phyloP scores from a whole-genome alignment of 768 basidiomycete species.

The Boletus rubropictus region DNA sequence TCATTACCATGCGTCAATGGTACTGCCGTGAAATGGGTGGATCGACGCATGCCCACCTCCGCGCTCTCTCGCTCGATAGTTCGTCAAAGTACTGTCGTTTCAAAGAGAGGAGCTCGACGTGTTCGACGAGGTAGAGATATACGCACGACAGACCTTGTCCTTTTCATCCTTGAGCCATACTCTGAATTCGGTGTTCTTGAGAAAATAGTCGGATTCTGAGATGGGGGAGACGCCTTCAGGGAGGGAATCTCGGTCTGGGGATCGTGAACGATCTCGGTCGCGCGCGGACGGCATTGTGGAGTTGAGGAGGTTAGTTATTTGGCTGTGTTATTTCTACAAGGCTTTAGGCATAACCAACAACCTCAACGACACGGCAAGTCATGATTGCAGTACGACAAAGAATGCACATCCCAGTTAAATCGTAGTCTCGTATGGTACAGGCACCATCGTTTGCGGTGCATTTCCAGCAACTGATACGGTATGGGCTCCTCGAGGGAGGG shows the following conservation, averaged over 20 bases:
- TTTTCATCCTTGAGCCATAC: slow-evolving; percentile 78
- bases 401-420: slow-evolving; percentile 50
- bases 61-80: slow-evolving; percentile 10
- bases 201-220: slow-evolving; percentile 81
- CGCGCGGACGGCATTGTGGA: slow-evolving; percentile 9
- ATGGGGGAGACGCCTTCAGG: slow-evolving; percentile 59
- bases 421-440: slow-evolving; percentile 92
- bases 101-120: slow-evolving; percentile 2
- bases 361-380: not conserved
- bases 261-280: slow-evolving; percentile 32
- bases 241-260: slow-evolving; percentile 43
- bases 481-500: slow-evolving; percentile 72
- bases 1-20: slow-evolving; percentile 29
- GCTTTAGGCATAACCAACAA: not conserved
- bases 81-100: slow-evolving; percentile 52
- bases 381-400: slow-evolving; percentile 18
- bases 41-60: not conserved
- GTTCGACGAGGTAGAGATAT: not conserved
- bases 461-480: slow-evolving; percentile 71
- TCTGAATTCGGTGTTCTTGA: slow-evolving; percentile 76
- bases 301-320: slow-evolving; percentile 2
- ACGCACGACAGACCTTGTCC: slow-evolving; percentile 40
- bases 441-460: slow-evolving; percentile 87
- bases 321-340: slow-evolving; percentile 7
- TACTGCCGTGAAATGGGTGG: not conserved